These are phyloP conservation scores for Pleurotus eryngii DNA, from an alignment of 768 basidiomycete species.

Conservation along the genomic window DNA sequence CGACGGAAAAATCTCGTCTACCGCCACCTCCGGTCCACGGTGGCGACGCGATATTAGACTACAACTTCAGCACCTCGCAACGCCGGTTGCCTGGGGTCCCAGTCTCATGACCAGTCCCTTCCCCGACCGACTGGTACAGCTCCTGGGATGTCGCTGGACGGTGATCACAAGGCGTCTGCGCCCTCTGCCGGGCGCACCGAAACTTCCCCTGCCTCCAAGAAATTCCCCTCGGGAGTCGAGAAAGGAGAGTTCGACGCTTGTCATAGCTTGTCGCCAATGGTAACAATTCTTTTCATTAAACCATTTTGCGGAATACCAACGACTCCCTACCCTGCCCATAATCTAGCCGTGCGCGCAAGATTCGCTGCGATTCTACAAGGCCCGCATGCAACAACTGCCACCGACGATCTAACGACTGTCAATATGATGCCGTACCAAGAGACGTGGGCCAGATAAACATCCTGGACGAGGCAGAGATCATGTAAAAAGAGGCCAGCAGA, in stretches of 20 bases:
- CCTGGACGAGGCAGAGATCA: slow-evolving; percentile 77
- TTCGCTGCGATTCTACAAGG: slow-evolving; percentile 80
- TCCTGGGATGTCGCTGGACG: slow-evolving; percentile 26
- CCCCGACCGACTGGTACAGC: slow-evolving; percentile 29
- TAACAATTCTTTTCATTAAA: slow-evolving; percentile 41
- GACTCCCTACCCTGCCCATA: slow-evolving; percentile 28
- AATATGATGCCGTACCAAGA: slow-evolving; percentile 77
- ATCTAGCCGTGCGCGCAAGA: slow-evolving; percentile 77
- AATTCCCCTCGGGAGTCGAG: slow-evolving; percentile 37
- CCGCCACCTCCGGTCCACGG: slow-evolving; percentile 29
- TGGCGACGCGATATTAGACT: slow-evolving; percentile 29
- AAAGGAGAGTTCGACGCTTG: slow-evolving; percentile 62
- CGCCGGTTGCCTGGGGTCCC: slow-evolving; percentile 42
- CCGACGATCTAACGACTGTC: slow-evolving; percentile 72
- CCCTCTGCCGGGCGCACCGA: slow-evolving; percentile 32
- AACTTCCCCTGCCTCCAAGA: slow-evolving; percentile 25
- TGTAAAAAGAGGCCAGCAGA: slow-evolving; percentile 78
- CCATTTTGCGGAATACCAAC: slow-evolving; percentile 36
- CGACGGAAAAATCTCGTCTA: slow-evolving; percentile 36
- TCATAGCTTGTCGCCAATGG: slow-evolving; percentile 87
- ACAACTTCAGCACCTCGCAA: slow-evolving; percentile 37
- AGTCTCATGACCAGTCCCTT: slow-evolving; percentile 44
- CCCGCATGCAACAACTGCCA: slow-evolving; percentile 81
- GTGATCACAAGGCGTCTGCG: slow-evolving; percentile 26
- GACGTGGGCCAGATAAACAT: slow-evolving; percentile 82